Base-by-base conservation (phyloP, 78 protist species). In the Dictyostelium capitatum region DNA sequence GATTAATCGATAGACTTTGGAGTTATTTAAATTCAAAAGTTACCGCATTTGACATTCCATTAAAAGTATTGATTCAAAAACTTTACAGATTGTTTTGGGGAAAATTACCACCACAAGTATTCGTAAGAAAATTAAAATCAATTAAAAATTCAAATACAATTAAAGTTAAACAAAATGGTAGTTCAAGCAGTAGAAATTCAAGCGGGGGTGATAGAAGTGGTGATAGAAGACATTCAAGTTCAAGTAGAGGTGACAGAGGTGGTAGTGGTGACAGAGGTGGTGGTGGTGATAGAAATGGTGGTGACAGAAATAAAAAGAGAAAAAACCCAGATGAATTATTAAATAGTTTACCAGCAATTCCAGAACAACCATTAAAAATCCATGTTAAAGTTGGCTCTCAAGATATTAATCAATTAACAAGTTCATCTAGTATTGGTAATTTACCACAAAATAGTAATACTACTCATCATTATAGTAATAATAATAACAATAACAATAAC, bases 1-100 rank as follows among this genome's bases (percentile, higher is more conserved):
- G 50, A 51, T 51, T 87, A 56, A 43, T 87, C 37, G 93, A 87
- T 48, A 65, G 93, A 48, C 30, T 87, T 12, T 87, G 93, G 93
- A 53, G 19, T 47, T 85, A 59, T n/a, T 65, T 54, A 28, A 87
- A 78, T 25, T 87, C 93, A 43, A 64, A 30, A 10, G 41, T 32
- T 15, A 77, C 80, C 0, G 28, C 81, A 3, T 77, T 59, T 65
- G 93, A 87, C 37, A 47, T 77, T 30, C 30, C 37, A 14, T 54
- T 87, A 3, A 74, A 70, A 65, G 3, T n/a, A 23, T 48, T n/a
- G 19, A 48, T 87, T 28, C 62, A 53, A 43, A 87, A 77, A 77
- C 50, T 87, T 8, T 87, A 87, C 37, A 74, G 47, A 67, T 47
- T 20, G 3, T 28, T 87, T 32, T 87, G 80, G 80, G 93, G 84